Evolutionary conservation across 345 rosid genomes (phyloP).

Genomic region (Arabis alpina): DNA sequence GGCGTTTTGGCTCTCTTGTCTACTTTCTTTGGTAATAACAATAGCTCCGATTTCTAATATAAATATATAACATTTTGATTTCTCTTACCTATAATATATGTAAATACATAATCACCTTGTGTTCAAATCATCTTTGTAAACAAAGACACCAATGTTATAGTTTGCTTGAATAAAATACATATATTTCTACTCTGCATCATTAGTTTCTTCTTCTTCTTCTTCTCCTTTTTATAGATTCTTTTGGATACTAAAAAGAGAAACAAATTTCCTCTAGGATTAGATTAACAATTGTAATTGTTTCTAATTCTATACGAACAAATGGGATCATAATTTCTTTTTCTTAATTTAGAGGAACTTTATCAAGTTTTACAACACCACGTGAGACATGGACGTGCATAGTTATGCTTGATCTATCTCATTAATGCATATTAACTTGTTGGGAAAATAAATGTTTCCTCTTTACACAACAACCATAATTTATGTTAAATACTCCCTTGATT

Average conservation of each 20-base stretch:
- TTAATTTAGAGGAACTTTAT: slow-evolving; percentile 7
- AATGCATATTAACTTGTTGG: slow-evolving; percentile 26
- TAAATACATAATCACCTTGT: background rate
- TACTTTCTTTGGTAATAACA: slow-evolving; percentile 62
- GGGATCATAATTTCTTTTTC: background rate
- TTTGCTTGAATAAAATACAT: background rate
- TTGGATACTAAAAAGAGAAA: background rate
- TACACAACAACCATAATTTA: slow-evolving; percentile 2
- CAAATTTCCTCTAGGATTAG: slow-evolving; percentile 20
- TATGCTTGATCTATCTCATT: slow-evolving; percentile 27
- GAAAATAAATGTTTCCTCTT: slow-evolving; percentile 29
- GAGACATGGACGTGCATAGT: slow-evolving; percentile 39
- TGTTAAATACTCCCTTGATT: too few species aligned
- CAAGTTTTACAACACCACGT: slow-evolving; percentile 26
- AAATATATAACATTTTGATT: background rate
- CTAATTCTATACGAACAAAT: slow-evolving; percentile 3
- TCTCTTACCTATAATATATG: slow-evolving; percentile 17
- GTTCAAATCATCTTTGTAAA: background rate
- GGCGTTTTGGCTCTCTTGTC: slow-evolving; percentile 72
- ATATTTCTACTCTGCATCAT: too few species aligned
- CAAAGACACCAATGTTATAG: slow-evolving; percentile 11
- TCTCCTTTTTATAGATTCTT: slow-evolving; percentile 6
- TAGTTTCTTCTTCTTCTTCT: too few species aligned
- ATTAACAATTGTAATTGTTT: slow-evolving; percentile 25
- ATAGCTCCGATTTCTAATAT: slow-evolving; percentile 38